These are phyloP conservation scores for Ceratobasidium sp. DNA, from an alignment of 1,284 basidiomycete genomes.

Conservation along the genomic window DNA sequence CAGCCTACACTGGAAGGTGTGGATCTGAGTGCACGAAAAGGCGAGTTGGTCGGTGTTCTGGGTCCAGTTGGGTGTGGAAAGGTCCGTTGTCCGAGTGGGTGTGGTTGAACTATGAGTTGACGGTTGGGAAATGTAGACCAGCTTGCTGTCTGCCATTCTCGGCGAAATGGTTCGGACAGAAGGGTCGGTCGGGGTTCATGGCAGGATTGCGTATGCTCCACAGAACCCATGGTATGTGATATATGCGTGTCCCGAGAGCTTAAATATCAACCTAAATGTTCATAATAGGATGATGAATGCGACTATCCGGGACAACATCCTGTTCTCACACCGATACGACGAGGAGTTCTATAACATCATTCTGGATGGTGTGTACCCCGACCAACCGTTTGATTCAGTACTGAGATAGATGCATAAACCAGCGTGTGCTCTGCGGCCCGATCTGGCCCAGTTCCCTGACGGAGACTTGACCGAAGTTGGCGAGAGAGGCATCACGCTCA, in stretches of 20 bases:
- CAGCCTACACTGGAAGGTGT: constrained; percentile 82
- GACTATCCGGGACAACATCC: constrained; percentile 87
- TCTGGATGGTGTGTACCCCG: constrained; percentile 69
- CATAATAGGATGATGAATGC: constrained; percentile 79
- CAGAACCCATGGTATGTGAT: constrained; percentile 84
- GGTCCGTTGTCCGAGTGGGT: constrained; percentile 61
- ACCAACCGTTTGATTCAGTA: not conserved
- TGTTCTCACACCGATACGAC: constrained; percentile 86
- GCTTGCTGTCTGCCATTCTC: constrained; percentile 79
- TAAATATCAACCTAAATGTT: not conserved
- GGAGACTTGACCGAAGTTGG: constrained; percentile 62
- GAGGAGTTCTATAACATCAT: constrained; percentile 62
- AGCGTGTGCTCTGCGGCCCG: constrained; percentile 89
- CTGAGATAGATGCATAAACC: not conserved
- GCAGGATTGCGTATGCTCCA: constrained; percentile 86
- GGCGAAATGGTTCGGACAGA: constrained; percentile 89
- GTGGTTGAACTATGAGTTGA: constrained; percentile 2
- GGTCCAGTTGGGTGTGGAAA: constrained; percentile 96
- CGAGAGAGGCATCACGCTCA: no score
- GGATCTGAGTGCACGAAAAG: constrained; percentile 80
- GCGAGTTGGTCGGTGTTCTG: constrained; percentile 86
- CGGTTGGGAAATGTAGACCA: constrained; percentile 64
- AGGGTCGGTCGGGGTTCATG: constrained; percentile 78
- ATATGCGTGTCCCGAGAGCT: not conserved
- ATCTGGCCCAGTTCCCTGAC: constrained; percentile 78